Base-by-base conservation (phyloP, 352 stramenopile genomes). In the Phytophthora capsici region DNA sequence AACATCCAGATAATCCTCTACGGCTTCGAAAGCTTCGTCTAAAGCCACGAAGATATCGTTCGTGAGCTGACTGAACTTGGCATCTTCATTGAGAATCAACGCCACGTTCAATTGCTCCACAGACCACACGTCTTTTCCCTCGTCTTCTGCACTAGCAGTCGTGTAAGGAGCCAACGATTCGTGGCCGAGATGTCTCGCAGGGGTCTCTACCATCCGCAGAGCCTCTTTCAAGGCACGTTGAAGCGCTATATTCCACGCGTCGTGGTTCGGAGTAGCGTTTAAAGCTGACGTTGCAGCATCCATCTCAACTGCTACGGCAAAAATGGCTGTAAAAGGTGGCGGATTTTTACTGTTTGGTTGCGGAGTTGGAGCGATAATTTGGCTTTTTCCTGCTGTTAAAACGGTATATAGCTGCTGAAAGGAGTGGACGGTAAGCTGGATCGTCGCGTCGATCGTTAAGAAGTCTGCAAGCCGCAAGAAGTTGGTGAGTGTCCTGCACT, bases 401-500 rank as follows among this genome's bases (percentile, higher is more conserved):
- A 85, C 78, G 10, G 71, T 69, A 46, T 91, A 81, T 2, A 95
- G 65, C 1, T 57, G 57, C 30, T 89, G 71, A 37, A 95, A 95
- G 0, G 86, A 95, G 17, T 82, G 73, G 13, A 97, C 74, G 0
- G 90, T 94, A 44, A 97, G 80, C 59, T 95, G 85, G 38, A 97
- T 90, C 0, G 92, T 93, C 20, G 91, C 87, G 40, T 95, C 86
- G 23, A 95, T 93, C 4, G 95, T 95, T 19, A 97, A 59, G 37
- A 98, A 97, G 66, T 98, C 95, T 9, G 91, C 89, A 6, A 98
- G 77, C 0, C 92, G 86, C 10, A 98, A 54, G 57, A 98, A 98
- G 37, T 94, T 93, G 2, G 92, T 98, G 17, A 98, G 69, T 36
- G 81, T 92, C 4, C 89, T 88, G 60, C 94, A 98, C 50, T 98